Evolutionary conservation across 768 basidiomycete genomes (phyloP), one percentile per base, ranked within the genome.

Genomic region (Suillus alpinus): DNA sequence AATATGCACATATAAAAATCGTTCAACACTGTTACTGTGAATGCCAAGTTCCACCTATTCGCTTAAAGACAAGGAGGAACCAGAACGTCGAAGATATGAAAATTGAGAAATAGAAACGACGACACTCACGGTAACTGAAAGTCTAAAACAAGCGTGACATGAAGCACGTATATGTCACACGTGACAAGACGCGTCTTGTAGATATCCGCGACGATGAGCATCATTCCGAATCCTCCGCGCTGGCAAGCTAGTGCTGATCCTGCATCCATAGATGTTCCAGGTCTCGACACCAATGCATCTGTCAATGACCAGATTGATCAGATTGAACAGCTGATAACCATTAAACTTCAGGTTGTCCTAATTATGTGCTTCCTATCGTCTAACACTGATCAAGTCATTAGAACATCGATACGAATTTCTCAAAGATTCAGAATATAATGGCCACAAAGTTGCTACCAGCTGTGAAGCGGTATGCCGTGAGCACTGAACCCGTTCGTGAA

Each of bases 371-470:
- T 63, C 9, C 26, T 55, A 59, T 59, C 59, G 53, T 58, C 52
- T 41, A 44, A 59, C 58, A 58, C 65, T 64, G 65, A 64, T 65
- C 46, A 44, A 23, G 55, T 36, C 10, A 26, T 39, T 69, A 93
- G 91, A 88, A 94, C 71, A 89, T 95, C 67, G 96, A 98, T 71
- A 92, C 92, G 59, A 94, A 94, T 71, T 95, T 98, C 70, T 88
- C 94, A 0, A 89, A 83, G 69, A 91, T 95, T 62, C 94, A 98
- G 69, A 84, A 92, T 68, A 75, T 92, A 18, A 81, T 98, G 68
- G 87, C 92, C 6, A 89, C 82, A 60, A 85, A 83, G 68, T 75
- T 99, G 44, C 71, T 98, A 51, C 96, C 96, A 5, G 87, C 92
- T 6, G 88, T 99, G 60, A 96, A 95, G 71, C 81, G 90, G 52